These are phyloP conservation scores for Mycena haematopus DNA, from an alignment of 768 basidiomycete species.

Conservation along the genomic window DNA sequence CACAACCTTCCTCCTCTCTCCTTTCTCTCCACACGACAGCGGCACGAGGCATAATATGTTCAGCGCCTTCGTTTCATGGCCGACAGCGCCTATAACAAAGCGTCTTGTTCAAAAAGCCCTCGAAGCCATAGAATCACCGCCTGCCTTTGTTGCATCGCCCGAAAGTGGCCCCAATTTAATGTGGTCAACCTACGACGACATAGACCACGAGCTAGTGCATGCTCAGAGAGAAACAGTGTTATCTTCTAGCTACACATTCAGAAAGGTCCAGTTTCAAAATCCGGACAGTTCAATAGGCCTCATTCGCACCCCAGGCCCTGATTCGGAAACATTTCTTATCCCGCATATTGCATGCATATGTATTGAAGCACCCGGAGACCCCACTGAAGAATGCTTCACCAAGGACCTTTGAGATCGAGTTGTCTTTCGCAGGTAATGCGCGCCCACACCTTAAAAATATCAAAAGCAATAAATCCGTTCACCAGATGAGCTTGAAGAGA, in stretches of 20 bases:
- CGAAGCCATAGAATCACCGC: constrained; percentile 31
- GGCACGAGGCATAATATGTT: constrained; percentile 18
- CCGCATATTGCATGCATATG: constrained; percentile 59
- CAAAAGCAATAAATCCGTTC: no score
- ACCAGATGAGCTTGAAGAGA: constrained; percentile 89
- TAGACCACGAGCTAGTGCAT: constrained; percentile 78
- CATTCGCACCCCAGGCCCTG: constrained; percentile 52
- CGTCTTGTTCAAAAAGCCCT: constrained; percentile 53
- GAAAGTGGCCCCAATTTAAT: constrained; percentile 52
- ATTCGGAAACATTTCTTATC: constrained; percentile 95
- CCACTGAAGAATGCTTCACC: constrained; percentile 65
- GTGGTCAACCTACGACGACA: constrained; percentile 89
- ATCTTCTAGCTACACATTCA: constrained; percentile 85
- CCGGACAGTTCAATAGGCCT: constrained; percentile 1
- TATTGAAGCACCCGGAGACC: constrained; percentile 69
- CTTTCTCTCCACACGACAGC: no score
- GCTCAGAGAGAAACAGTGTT: constrained; percentile 56
- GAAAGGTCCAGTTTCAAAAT: constrained; percentile 54
- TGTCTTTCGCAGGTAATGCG: constrained; percentile 64
- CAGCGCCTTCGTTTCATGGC: constrained; percentile 50
- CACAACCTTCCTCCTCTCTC: no score
- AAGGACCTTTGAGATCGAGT: constrained; percentile 81
- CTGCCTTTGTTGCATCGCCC: constrained; percentile 31
- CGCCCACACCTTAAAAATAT: no score
- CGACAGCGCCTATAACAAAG: constrained; percentile 54